phyloP scores from a whole-genome alignment of 441 rosid genomes.

The Jatropha multifida region DNA sequence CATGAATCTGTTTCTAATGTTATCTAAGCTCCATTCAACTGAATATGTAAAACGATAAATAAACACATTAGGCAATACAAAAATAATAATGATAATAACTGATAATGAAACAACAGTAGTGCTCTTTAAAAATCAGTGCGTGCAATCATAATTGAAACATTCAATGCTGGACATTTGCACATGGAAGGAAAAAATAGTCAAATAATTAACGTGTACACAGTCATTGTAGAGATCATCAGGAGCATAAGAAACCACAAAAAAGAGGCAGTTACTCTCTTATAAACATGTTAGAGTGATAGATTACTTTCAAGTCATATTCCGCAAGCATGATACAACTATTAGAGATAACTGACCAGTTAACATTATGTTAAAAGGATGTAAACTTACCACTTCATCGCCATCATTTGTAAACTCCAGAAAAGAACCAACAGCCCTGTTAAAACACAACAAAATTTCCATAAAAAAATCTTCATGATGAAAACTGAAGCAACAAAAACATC shows the following conservation, averaged over 20 bases:
- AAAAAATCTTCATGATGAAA: background rate
- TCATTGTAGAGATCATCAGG: no score
- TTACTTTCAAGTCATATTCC: background rate
- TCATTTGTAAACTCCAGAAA: conserved; percentile 88
- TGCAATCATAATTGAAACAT: no score
- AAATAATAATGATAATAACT: no score
- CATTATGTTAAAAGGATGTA: conserved; percentile 5
- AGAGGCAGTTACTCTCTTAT: background rate
- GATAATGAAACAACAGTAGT: no score
- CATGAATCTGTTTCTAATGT: no score
- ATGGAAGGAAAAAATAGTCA: background rate
- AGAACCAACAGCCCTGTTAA: conserved; percentile 94
- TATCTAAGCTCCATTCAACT: no score
- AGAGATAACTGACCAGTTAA: background rate
- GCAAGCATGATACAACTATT: background rate
- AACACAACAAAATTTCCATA: conserved; percentile 12
- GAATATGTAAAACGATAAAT: no score
- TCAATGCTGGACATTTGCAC: background rate
- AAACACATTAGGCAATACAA: no score
- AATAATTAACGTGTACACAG: no score
- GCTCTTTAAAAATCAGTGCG: no score
- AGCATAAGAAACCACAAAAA: no score
- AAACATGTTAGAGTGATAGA: background rate
- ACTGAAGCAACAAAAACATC: background rate
- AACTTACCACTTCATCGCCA: conserved; percentile 88